phyloP scores from a whole-genome alignment of 2,329 filamentous ascomycete genomes.

The Pseudocercospora cruenta region DNA sequence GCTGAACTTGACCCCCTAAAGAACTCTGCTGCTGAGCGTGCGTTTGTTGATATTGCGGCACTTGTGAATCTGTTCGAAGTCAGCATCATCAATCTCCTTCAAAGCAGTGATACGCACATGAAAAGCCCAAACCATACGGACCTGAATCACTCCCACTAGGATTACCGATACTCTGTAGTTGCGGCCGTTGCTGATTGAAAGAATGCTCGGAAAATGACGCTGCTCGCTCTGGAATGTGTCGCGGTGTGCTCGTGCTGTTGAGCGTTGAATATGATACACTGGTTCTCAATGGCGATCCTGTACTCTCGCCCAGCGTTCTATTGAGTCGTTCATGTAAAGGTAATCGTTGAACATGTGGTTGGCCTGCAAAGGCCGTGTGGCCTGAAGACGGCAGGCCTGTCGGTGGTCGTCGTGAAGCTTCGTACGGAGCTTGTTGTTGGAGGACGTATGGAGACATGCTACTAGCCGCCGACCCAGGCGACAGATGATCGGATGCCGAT shows the following conservation, averaged over 20 bases:
- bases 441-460: slow-evolving; percentile 43
- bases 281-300: slow-evolving; percentile 49
- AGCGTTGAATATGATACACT: slow-evolving; percentile 50
- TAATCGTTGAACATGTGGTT: slow-evolving; percentile 46
- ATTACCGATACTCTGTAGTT: slow-evolving; percentile 26
- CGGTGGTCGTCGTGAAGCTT: slow-evolving; percentile 29
- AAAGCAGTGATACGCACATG: slow-evolving; percentile 34
- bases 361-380: slow-evolving; percentile 22
- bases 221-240: slow-evolving; percentile 26
- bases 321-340: slow-evolving; percentile 49
- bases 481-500: slow-evolving; percentile 52
- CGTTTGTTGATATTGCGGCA: slow-evolving; percentile 24
- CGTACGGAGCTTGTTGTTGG: slow-evolving; percentile 38
- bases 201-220: slow-evolving; percentile 35
- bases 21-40: slow-evolving; percentile 19
- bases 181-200: slow-evolving; percentile 27
- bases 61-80: slow-evolving; percentile 25
- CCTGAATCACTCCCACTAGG: slow-evolving; percentile 22
- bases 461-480: slow-evolving; percentile 47
- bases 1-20: slow-evolving; percentile 7
- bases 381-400: slow-evolving; percentile 24
- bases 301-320: slow-evolving; percentile 47
- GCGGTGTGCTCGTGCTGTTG: slow-evolving; percentile 24
- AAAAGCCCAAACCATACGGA: slow-evolving; percentile 39
- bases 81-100: slow-evolving; percentile 2